Base-by-base conservation (phyloP, 2,329 filamentous ascomycete genomes). In the Ceratocystis destructans region DNA sequence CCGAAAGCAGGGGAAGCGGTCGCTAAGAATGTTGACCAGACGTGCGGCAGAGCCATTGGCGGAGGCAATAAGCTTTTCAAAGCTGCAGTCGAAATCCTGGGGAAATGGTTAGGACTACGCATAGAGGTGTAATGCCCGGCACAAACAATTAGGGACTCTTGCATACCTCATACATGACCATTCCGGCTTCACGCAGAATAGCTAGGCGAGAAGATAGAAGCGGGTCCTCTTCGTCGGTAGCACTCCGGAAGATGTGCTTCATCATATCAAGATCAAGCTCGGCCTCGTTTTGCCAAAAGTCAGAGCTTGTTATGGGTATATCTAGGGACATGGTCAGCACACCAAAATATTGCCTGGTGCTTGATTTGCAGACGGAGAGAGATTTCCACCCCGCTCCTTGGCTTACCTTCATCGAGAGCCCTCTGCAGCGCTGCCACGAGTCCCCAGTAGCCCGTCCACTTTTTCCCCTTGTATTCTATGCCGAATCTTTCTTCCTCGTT, bases 391-490 rank as follows among this genome's bases (percentile, higher is more conserved):
- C 15, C 12, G 10, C 28, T 25, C 33, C 28, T 31, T 59, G 17
- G 15, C 74, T 67, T 59, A 77, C 88, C 88, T 79, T 96, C 92
- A 64, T 97, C 91, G 53, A 97, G 77, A 1, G 91, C 95, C 71
- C 94, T 81, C 75, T 92, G 89, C 71, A 99, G 75, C 25, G 88
- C 84, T 28, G 94, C 94, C 22, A 97, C 90, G 66, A 99, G 77
- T 74, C 91, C 96, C 87, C 89, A 96, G 75, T 99, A 99, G 2
- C 94, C 94, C 0, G 91, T 96, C 90, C 91, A 97, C 67, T 77
- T 84, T 75, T 84, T 87, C 33, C 85, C 91, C 59, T 82, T 83
- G 75, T 96, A 97, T 67, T 89, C 86, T 53, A 99, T 82, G 8
- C 88, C 83, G 74, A 93, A 99, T 10, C 90, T 82, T 71, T 93